Conservation (phyloP, 2,329 filamentous ascomycete genomes). For the Sporothrix mexicana region DNA sequence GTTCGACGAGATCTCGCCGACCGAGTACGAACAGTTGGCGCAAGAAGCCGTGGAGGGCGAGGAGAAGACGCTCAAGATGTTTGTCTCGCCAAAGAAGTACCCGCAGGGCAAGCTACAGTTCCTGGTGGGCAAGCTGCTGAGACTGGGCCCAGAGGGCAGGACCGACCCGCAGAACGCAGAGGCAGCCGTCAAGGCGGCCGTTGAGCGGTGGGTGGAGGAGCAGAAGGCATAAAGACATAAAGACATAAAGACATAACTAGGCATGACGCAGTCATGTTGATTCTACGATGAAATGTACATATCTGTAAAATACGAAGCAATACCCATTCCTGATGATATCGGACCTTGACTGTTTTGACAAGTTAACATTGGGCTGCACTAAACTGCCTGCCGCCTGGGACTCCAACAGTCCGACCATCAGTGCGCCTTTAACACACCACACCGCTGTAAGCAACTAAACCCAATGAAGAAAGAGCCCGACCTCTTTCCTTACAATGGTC, state of each 20-base stretch:
- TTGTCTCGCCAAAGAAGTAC: constrained; percentile 46
- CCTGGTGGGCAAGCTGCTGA: constrained; percentile 65
- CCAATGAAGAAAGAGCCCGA: constrained; percentile 5
- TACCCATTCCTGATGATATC: not conserved
- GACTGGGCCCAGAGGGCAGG: constrained; percentile 57
- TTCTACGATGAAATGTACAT: not conserved
- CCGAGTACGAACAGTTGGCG: constrained; percentile 58
- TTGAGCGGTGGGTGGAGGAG: constrained; percentile 40
- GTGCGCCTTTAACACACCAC: not conserved
- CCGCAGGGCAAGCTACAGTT: constrained; percentile 67
- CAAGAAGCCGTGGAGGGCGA: constrained; percentile 53
- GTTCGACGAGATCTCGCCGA: constrained; percentile 57
- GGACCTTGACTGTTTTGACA: too few relatives aligned
- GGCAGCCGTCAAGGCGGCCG: constrained; percentile 49
- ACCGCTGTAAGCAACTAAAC: not conserved
- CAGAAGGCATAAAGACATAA: not conserved
- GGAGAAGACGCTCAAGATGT: constrained; percentile 54
- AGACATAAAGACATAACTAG: not conserved
- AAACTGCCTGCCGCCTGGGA: too few relatives aligned
- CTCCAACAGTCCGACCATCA: not conserved
- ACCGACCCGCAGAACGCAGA: constrained; percentile 61
- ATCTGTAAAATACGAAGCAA: not conserved
- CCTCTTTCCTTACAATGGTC: not conserved
- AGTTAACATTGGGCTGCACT: too few relatives aligned
- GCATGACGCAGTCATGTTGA: too few relatives aligned